Base-by-base conservation (phyloP, 2,329 filamentous ascomycete species). In the Fusarium hainanense region DNA sequence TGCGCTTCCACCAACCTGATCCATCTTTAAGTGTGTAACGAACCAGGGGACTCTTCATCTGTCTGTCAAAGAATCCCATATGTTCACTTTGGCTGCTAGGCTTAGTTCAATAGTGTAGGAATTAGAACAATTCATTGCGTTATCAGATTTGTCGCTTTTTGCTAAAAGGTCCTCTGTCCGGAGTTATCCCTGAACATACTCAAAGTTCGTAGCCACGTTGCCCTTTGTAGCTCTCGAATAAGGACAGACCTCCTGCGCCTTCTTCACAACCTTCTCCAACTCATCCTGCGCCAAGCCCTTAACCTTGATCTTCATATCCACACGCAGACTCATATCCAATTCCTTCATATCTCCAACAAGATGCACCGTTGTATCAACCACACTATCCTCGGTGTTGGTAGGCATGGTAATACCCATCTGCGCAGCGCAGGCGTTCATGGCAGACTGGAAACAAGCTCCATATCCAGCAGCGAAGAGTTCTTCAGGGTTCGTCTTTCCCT, bases 241-340 rank as follows among this genome's bases (percentile, higher is more conserved):
- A 1, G 63, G 63, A 6, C 63, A 66, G 20, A 66, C 20, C 11
- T 49, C 44, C 4, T 37, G 16, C 0, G 63, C 49, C 47, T 66
- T 66, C 16, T 54, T 18, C 1, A 66, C 62, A 16, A 66, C 44
- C 27, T 34, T 46, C 14, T 66, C 18, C 23, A 66, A 28, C 0
- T 66, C 16, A 2, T 54, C 43, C 21, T 50, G 4, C 8, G 54
- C 16, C 11, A 66, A 11, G 0, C 63, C 63, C 54, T 59, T 66
- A 1, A 66, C 63, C 44, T 34, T 66, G 23, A 66, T 54, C 54
- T 61, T 66, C 63, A 66, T 61, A 10, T 66, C 62, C 4, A 66
- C 54, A 2, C 63, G 40, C 1, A 66, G n/a, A 20, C 32, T 20
- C 62, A 66, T 50, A 14, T 66, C 62, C 8, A 66, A 40, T 20